Evolutionary conservation across 257 asterid genomes (phyloP).

Genomic region (Pogostemon cablin): DNA sequence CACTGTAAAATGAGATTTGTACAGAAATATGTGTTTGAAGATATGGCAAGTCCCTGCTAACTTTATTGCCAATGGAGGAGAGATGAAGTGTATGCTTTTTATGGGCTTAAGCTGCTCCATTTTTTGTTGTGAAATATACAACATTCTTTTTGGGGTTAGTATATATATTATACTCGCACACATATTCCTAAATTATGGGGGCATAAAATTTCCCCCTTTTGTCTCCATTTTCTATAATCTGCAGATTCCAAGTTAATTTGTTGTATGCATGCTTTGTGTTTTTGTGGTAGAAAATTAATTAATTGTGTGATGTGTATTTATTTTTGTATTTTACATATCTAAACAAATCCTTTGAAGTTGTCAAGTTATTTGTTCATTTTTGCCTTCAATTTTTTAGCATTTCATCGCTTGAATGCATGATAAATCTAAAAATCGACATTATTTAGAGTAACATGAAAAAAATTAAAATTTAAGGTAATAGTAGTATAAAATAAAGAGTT

Average conservation of each 20-base stretch:
- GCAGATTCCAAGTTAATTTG: neutral
- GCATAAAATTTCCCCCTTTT: conserved; percentile 7
- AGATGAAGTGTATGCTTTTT: conserved; percentile 7
- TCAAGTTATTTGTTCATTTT: too few relatives aligned
- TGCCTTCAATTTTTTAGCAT: too few relatives aligned
- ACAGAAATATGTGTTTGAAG: conserved; percentile 40
- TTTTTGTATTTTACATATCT: too few relatives aligned
- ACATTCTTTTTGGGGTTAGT: conserved; percentile 27
- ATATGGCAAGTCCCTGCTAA: conserved; percentile 35
- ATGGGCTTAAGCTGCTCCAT: conserved; percentile 32
- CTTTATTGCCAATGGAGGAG: conserved; percentile 28
- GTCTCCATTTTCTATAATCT: neutral
- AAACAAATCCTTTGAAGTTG: too few relatives aligned
- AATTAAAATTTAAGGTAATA: too few relatives aligned
- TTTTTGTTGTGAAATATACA: conserved; percentile 45
- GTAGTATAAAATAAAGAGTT: too few relatives aligned
- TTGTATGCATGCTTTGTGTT: neutral
- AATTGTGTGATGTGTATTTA: too few relatives aligned
- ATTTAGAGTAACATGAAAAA: too few relatives aligned
- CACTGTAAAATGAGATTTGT: conserved; percentile 50
- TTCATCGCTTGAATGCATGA: too few relatives aligned
- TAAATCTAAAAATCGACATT: too few relatives aligned
- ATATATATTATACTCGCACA: neutral
- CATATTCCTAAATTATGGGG: conserved; percentile 25
- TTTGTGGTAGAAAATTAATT: too few relatives aligned